A percentile compares a stretch with the other conserved stretches of the same genome.
These are phyloP conservation scores for Fusarium vanettenii DNA, from an alignment of 2,329 filamentous ascomycete genomes.

Conservation along the genomic window DNA sequence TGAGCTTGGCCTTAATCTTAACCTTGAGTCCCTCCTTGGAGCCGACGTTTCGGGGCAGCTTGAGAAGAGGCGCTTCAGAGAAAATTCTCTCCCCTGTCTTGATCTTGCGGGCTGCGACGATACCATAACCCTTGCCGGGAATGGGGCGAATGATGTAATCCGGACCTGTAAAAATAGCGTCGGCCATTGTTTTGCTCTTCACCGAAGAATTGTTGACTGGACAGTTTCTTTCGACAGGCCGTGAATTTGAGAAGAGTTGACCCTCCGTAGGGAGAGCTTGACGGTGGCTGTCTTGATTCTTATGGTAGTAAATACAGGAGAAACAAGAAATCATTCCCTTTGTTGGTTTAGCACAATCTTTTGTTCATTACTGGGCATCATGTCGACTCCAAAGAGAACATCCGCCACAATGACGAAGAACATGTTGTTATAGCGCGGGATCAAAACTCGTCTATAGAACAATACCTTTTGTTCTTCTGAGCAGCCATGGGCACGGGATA, in stretches of 20 bases:
- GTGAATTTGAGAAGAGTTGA: not conserved
- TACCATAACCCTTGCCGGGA: slow-evolving; percentile 18
- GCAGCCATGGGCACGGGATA: not conserved
- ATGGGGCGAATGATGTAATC: too few species aligned
- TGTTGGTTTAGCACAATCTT: not conserved
- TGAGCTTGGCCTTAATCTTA: not conserved
- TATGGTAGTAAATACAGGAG: not conserved
- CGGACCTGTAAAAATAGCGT: too few species aligned
- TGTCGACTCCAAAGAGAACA: not conserved
- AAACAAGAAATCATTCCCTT: not conserved
- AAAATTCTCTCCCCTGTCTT: not conserved
- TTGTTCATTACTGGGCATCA: not conserved
- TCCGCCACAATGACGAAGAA: not conserved
- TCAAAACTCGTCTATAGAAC: not conserved
- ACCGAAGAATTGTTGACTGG: not conserved
- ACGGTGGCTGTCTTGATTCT: not conserved
- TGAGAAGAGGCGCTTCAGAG: slow-evolving; percentile 6
- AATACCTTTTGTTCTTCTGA: not conserved
- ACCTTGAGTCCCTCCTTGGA: too few species aligned
- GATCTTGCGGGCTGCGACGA: slow-evolving; percentile 18
- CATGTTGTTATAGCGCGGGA: not conserved
- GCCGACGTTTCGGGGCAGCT: not conserved
- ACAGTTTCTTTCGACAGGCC: not conserved
- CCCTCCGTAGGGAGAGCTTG: not conserved
- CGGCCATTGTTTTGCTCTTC: not conserved